Conservation (phyloP, 2,329 filamentous ascomycete genomes). For the Aspergillus quadrilineatus region DNA sequence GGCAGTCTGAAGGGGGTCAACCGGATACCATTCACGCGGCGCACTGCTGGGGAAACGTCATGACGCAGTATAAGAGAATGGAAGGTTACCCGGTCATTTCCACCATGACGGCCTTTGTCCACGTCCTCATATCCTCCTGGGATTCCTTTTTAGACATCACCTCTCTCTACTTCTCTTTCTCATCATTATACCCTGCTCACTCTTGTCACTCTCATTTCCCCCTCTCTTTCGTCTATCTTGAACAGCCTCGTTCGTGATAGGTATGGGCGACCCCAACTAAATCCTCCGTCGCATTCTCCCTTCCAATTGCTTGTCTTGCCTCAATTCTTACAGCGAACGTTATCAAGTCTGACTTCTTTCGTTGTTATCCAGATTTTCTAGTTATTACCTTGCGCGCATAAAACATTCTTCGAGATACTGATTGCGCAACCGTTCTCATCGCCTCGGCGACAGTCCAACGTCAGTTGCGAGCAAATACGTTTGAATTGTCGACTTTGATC, state of each 20-base stretch:
- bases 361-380: neutral
- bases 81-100: slow-evolving; percentile 24
- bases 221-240: neutral
- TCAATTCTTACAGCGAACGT: neutral
- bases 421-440: slow-evolving; percentile 3
- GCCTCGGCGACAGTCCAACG: neutral
- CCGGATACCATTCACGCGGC: slow-evolving; percentile 1
- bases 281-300: neutral
- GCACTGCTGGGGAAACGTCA: slow-evolving; percentile 26
- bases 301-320: neutral
- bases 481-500: neutral
- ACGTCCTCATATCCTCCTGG: neutral
- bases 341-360: neutral
- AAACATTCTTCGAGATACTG: neutral
- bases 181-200: neutral
- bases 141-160: neutral
- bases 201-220: neutral
- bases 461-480: neutral
- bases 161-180: neutral
- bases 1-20: slow-evolving; percentile 10
- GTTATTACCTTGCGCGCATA: neutral
- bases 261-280: slow-evolving; percentile 1
- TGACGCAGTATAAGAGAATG: slow-evolving; percentile 21
- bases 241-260: neutral
- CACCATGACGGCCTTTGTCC: slow-evolving; percentile 6